Evolutionary conservation across 805 yeast species (phyloP), one percentile per base, ranked within the genome.

Genomic region (Ogataea sp.): DNA sequence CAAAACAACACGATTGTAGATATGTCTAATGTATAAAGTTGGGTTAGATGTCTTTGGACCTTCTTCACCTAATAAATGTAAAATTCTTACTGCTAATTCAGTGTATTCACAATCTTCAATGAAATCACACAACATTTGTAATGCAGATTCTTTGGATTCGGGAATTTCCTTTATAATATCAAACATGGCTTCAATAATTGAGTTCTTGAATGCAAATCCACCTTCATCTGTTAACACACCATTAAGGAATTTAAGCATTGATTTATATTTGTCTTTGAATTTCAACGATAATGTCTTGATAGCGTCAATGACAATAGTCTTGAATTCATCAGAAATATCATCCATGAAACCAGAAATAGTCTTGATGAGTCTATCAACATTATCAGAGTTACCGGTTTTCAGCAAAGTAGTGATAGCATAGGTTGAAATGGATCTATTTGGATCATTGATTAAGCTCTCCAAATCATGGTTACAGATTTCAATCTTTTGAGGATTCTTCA

Each of bases 101-200:
- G 96, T 84, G 66, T 73, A 90, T 65, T 93, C 98, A 67, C 97
- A 93, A 69, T 93, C 98, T 65, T 93, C 98, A 53, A 93, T 93
- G 57, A 88, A 89, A 62, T 93, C 98, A 71, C 97, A 88, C 52
- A 93, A 71, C 60, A 82, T 82, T 64, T 84, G 87, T 54, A 93
- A 69, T 18, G 96, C 95, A 36, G 75, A 62, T 50, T 84, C 93
- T 53, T 85, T 77, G 13, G 94, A 86, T 46, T 71, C 78, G 17
- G 96, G 95, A 43, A 87, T 80, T 55, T 82, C 87, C 49, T 83
- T 81, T 51, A 93, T 85, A 61, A 93, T 73, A 59, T 90, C 97
- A 50, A 89, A 86, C 48, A 93, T 73, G 2, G 97, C 95, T 59
- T 89, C 97, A 32, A 93, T 84, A 49, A 90, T 85, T 34, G 86